Conservation (phyloP, 139 green algal genomes). For the Trebouxia sp. region DNA sequence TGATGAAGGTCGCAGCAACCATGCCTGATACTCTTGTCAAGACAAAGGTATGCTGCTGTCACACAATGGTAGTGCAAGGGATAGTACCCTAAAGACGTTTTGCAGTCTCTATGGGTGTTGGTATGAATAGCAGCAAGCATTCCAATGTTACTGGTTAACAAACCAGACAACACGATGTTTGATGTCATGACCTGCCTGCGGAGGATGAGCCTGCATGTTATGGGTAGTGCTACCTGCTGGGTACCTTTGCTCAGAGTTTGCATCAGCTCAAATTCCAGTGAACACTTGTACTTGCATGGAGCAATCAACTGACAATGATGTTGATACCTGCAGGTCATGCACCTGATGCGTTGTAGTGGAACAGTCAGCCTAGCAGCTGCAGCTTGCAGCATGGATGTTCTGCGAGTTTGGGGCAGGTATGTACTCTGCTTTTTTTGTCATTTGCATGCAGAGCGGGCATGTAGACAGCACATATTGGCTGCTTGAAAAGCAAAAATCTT, state of each 20-base stretch:
- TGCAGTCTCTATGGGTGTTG: conserved; percentile 25
- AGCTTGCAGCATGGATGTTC: conserved; percentile 30
- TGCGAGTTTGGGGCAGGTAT: conserved; percentile 33
- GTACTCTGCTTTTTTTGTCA: conserved; percentile 20
- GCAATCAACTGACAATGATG: background rate
- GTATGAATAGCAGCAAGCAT: conserved; percentile 18
- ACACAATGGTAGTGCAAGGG: conserved; percentile 19
- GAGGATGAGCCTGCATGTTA: conserved; percentile 13
- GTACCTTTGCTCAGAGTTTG: background rate
- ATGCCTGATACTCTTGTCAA: conserved; percentile 27
- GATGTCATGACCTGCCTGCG: conserved; percentile 26
- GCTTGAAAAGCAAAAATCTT: background rate
- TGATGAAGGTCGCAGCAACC: conserved; percentile 29
- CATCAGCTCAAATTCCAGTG: conserved; percentile 8
- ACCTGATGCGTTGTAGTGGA: conserved; percentile 30
- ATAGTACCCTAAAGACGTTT: conserved; percentile 24
- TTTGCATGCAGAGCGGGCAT: conserved; percentile 25
- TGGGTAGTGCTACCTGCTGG: background rate
- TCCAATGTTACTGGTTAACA: conserved; percentile 21
- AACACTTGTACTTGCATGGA: background rate
- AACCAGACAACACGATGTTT: conserved; percentile 14
- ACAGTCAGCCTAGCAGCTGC: conserved; percentile 22
- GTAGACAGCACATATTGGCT: conserved; percentile 17
- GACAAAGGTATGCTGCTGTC: conserved; percentile 30
- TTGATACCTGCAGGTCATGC: conserved; percentile 24